Conservation (phyloP, 345 rosid genomes). For the Trapa incisa region DNA sequence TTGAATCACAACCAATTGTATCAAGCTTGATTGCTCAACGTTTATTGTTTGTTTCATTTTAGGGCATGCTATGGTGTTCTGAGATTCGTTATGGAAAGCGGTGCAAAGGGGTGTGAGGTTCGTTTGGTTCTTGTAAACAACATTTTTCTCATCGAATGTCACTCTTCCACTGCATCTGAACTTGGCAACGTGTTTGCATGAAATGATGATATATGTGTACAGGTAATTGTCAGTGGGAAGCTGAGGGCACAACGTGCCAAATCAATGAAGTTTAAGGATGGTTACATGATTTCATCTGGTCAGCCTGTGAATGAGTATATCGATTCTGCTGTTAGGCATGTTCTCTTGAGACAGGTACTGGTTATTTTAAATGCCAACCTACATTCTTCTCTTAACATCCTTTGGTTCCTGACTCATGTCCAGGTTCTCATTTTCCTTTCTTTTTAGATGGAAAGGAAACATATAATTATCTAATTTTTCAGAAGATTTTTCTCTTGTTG, state of each 20-base stretch:
- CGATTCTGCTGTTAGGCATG: conserved; percentile 86
- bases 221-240: conserved; percentile 95
- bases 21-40: not conserved
- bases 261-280: conserved; percentile 92
- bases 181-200: not conserved
- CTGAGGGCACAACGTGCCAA: conserved; percentile 84
- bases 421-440: too few species aligned
- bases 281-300: conserved; percentile 93
- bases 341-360: conserved; percentile 75
- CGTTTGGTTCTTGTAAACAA: conserved; percentile 1
- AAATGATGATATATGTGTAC: not conserved
- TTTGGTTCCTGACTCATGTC: too few species aligned
- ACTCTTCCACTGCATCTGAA: not conserved
- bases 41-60: not conserved
- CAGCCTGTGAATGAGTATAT: conserved; percentile 82
- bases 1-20: not conserved
- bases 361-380: not conserved
- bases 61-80: conserved; percentile 92
- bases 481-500: too few species aligned
- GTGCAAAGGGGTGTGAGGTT: conserved; percentile 89
- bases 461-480: too few species aligned
- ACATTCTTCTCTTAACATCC: too few species aligned
- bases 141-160: not conserved
- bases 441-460: too few species aligned
- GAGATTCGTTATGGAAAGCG: conserved; percentile 77